Percentiles rank a stretch among this genome's conserved stretches.
Conservation (phyloP, 1,284 basidiomycete genomes). For the Boletus smithii region DNA sequence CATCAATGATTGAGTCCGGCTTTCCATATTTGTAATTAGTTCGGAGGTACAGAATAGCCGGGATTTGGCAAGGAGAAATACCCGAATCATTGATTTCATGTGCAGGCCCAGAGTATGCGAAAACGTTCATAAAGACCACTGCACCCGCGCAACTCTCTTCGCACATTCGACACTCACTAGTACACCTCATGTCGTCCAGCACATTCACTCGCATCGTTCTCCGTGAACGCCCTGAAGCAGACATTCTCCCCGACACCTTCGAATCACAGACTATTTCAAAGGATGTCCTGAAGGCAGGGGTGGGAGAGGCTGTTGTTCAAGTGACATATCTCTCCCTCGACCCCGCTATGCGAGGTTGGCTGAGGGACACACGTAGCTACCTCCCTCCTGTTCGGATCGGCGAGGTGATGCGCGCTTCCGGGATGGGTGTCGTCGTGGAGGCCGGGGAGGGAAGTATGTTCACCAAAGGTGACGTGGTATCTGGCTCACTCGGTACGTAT, state of each 20-base stretch:
- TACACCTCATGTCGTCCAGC: slow-evolving; percentile 29
- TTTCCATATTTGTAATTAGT: too few relatives aligned
- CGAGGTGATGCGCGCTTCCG: slow-evolving; percentile 75
- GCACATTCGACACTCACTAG: too few relatives aligned
- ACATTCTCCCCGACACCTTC: slow-evolving; percentile 72
- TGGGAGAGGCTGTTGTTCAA: slow-evolving; percentile 65
- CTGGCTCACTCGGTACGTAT: slow-evolving; percentile 53
- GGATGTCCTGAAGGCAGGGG: slow-evolving; percentile 49
- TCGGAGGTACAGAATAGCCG: too few relatives aligned
- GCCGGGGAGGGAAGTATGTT: slow-evolving; percentile 53
- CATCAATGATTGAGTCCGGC: too few relatives aligned
- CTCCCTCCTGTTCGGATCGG: slow-evolving; percentile 76
- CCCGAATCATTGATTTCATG: too few relatives aligned
- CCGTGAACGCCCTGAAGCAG: slow-evolving; percentile 63
- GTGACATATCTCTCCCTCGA: slow-evolving; percentile 78
- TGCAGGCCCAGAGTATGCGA: too few relatives aligned
- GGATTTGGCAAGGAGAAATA: too few relatives aligned
- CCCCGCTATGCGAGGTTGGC: slow-evolving; percentile 83
- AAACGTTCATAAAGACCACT: too few relatives aligned
- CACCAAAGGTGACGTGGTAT: slow-evolving; percentile 65
- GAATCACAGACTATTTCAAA: slow-evolving; percentile 54
- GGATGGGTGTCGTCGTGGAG: slow-evolving; percentile 67
- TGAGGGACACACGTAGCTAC: slow-evolving; percentile 69
- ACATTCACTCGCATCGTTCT: slow-evolving; percentile 70
- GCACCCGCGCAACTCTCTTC: too few relatives aligned